Conservation (phyloP, 192 early-diverging fungal species). For the Umbelopsis sp. region DNA sequence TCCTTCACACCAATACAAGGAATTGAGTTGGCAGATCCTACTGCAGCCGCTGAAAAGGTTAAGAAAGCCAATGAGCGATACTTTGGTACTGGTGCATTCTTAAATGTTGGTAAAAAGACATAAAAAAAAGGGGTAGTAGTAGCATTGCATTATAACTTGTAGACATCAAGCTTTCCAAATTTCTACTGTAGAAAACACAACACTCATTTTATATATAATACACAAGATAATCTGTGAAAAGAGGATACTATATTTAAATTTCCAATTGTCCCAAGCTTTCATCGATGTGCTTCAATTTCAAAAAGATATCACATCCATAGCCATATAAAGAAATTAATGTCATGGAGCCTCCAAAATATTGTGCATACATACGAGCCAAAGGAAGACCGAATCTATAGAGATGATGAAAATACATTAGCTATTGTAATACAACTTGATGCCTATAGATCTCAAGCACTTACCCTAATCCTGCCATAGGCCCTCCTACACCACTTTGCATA, state of each 20-base stretch:
- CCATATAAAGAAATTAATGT: conserved; percentile 82
- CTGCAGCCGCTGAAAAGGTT: conserved; percentile 58
- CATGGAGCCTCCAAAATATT: conserved; percentile 92
- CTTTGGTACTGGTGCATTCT: conserved; percentile 71
- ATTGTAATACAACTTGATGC: neutral
- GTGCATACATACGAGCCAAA: conserved; percentile 84
- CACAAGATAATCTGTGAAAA: neutral
- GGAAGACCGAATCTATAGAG: conserved; percentile 67
- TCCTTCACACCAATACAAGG: conserved; percentile 96
- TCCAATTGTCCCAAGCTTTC: conserved; percentile 55
- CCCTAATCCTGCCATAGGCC: conserved; percentile 83
- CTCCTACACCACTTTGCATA: conserved; percentile 89
- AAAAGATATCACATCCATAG: conserved; percentile 91
- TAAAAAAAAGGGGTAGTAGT: neutral
- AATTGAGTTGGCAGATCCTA: conserved; percentile 91
- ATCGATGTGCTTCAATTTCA: conserved; percentile 87
- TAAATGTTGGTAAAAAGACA: conserved; percentile 50
- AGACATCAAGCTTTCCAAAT: neutral
- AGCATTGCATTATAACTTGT: neutral
- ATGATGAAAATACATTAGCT: neutral
- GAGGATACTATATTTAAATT: conserved; percentile 38
- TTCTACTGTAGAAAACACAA: no score
- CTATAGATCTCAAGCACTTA: conserved; percentile 37
- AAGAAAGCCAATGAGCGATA: conserved; percentile 74
- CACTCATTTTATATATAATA: neutral